Percentiles rank a stretch among this genome's conserved stretches.
These are phyloP conservation scores for Sesbania bispinosa DNA, from an alignment of 306 rosid species.

Conservation along the genomic window DNA sequence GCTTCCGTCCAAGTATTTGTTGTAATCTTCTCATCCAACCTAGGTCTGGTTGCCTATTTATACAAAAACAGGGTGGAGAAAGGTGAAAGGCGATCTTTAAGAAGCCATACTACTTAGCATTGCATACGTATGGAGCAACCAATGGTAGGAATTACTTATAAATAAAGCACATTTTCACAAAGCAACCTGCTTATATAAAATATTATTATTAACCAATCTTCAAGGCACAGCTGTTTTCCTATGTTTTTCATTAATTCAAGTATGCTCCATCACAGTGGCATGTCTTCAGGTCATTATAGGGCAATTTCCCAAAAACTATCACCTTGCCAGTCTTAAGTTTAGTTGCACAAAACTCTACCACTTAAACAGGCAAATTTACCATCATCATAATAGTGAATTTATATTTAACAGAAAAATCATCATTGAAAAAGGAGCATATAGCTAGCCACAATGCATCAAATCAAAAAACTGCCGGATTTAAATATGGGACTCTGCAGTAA, in stretches of 20 bases:
- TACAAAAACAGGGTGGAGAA: conserved; percentile 23
- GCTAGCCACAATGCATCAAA: conserved; percentile 8
- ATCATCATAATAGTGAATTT: not conserved
- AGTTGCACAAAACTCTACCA: not conserved
- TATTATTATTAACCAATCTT: conserved; percentile 14
- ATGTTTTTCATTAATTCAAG: not conserved
- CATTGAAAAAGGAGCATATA: conserved; percentile 5
- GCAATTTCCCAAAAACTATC: conserved; percentile 1
- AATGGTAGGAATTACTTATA: not conserved
- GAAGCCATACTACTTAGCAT: conserved; percentile 6
- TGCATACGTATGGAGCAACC: not conserved
- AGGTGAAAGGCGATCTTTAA: not conserved
- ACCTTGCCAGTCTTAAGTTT: not conserved
- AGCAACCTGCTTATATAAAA: not conserved
- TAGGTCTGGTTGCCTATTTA: conserved; percentile 81
- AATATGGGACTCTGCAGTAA: not conserved
- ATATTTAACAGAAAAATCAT: not conserved
- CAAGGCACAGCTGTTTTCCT: conserved; percentile 7
- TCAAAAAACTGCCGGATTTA: conserved; percentile 1
- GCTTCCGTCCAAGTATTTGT: conserved; percentile 90
- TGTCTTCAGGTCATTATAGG: not conserved
- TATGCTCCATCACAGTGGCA: conserved; percentile 9
- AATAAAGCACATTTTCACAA: conserved; percentile 10
- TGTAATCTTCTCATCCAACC: conserved; percentile 95
- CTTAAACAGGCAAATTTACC: conserved; percentile 9